phyloP scores from a whole-genome alignment of 164 flowering plant species.

The Sedum album region DNA sequence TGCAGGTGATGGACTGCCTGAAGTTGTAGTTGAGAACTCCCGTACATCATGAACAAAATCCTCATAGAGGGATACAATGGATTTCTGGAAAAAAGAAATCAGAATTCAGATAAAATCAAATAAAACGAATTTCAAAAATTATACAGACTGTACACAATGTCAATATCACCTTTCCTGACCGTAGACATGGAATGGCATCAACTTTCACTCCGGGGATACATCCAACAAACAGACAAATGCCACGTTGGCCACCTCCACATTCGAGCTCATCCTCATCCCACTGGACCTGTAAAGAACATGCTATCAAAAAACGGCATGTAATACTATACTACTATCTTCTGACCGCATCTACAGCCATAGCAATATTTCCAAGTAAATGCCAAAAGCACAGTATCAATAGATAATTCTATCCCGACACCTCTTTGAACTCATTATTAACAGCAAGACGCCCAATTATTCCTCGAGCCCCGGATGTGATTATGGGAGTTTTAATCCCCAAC shows the following conservation, averaged over 20 bases:
- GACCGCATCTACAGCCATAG: not conserved
- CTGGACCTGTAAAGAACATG: slow-evolving; percentile 21
- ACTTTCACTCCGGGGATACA: slow-evolving; percentile 66
- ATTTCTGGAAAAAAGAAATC: too few relatives aligned
- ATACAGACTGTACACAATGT: not conserved
- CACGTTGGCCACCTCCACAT: not conserved
- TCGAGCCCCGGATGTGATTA: slow-evolving; percentile 28
- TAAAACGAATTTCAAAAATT: too few relatives aligned
- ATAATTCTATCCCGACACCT: slow-evolving; percentile 27
- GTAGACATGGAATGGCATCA: slow-evolving; percentile 30
- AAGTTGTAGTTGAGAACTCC: slow-evolving; percentile 33
- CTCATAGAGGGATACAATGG: too few relatives aligned
- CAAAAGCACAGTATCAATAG: too few relatives aligned
- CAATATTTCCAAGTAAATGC: not conserved
- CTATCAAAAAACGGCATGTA: not conserved
- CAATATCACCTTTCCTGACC: slow-evolving; percentile 20
- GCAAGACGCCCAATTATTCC: slow-evolving; percentile 63
- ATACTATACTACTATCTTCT: not conserved
- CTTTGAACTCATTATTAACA: slow-evolving; percentile 30
- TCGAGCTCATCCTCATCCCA: slow-evolving; percentile 20
- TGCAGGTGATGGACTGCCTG: slow-evolving; percentile 38
- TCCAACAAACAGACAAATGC: slow-evolving; percentile 38
- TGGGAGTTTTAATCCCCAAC: slow-evolving; percentile 36
- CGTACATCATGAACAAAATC: slow-evolving; percentile 47
- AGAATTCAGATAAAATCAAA: too few relatives aligned